These are phyloP conservation scores for Cucumis hystrix DNA, from an alignment of 306 rosid genomes.

Conservation along the genomic window DNA sequence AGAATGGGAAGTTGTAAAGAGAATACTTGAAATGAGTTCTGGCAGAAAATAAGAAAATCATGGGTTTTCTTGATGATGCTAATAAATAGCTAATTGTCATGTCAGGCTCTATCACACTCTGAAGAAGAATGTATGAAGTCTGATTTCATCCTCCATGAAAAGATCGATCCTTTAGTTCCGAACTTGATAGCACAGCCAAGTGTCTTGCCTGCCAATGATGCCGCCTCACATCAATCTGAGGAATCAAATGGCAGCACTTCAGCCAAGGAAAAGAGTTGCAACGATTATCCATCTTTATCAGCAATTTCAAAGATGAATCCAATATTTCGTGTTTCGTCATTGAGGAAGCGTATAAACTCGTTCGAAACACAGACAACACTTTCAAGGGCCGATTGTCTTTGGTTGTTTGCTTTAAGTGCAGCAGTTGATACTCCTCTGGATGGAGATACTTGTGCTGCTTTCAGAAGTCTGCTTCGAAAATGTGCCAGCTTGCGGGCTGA, in stretches of 20 bases:
- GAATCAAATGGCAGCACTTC: conserved; percentile 10
- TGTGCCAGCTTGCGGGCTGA: conserved; percentile 59
- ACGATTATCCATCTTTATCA: conserved; percentile 39
- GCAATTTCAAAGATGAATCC: conserved; percentile 41
- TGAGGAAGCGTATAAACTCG: conserved; percentile 45
- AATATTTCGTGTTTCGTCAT: conserved; percentile 34
- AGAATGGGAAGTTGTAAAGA: background rate
- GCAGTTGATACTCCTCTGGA: conserved; percentile 61
- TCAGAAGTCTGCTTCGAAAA: conserved; percentile 71
- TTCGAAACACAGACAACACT: conserved; percentile 21
- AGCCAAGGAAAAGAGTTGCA: conserved; percentile 20
- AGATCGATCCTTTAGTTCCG: background rate
- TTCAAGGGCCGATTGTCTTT: conserved; percentile 43
- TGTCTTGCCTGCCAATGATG: background rate
- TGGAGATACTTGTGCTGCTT: conserved; percentile 52
- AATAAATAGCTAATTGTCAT: conserved; percentile 2
- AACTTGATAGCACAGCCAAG: background rate
- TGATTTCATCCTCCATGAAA: conserved; percentile 1
- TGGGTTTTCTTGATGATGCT: background rate
- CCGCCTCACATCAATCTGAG: background rate
- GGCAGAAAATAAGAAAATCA: background rate
- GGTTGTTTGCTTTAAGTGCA: conserved; percentile 77
- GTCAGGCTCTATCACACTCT: conserved; percentile 42
- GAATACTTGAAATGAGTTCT: background rate
- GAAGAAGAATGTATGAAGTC: conserved; percentile 16